Evolutionary conservation across 2,329 filamentous ascomycete species (phyloP).

Genomic region (Talaromyces sp.): DNA sequence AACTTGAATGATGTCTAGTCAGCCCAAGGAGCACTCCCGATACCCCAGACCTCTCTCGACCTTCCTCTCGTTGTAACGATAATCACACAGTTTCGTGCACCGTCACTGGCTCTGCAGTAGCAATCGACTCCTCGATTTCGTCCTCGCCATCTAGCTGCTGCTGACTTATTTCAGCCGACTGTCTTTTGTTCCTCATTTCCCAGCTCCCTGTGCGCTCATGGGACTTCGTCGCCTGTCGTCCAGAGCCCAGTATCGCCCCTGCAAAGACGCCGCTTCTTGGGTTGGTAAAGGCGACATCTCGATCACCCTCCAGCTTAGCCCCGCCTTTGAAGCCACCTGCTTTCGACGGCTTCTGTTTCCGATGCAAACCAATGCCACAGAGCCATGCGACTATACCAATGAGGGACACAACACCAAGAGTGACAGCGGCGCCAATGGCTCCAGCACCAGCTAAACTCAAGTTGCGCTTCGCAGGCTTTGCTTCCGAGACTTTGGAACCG

Average conservation of each 20-base stretch:
- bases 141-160: constrained; percentile 40
- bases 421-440: constrained; percentile 52
- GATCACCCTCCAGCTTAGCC: constrained; percentile 50
- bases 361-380: constrained; percentile 43
- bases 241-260: neutral
- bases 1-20: neutral
- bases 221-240: constrained; percentile 23
- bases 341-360: constrained; percentile 29
- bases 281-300: constrained; percentile 42
- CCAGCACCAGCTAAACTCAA: constrained; percentile 47
- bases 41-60: neutral
- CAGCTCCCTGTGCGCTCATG: constrained; percentile 55
- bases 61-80: constrained; percentile 2
- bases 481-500: constrained; percentile 27
- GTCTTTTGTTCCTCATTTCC: constrained; percentile 45
- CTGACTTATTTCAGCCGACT: constrained; percentile 16
- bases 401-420: constrained; percentile 42
- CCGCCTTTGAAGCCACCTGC: constrained; percentile 54
- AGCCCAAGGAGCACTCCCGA: neutral
- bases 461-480: constrained; percentile 12
- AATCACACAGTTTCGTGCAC: constrained; percentile 45
- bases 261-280: constrained; percentile 35
- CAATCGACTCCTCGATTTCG: constrained; percentile 30
- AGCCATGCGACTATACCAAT: constrained; percentile 35
- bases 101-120: constrained; percentile 39